Evolutionary conservation across 148 eudicot genomes (phyloP), one percentile per base, ranked within the genome.

Genomic region (Fallopia convolvulus): DNA sequence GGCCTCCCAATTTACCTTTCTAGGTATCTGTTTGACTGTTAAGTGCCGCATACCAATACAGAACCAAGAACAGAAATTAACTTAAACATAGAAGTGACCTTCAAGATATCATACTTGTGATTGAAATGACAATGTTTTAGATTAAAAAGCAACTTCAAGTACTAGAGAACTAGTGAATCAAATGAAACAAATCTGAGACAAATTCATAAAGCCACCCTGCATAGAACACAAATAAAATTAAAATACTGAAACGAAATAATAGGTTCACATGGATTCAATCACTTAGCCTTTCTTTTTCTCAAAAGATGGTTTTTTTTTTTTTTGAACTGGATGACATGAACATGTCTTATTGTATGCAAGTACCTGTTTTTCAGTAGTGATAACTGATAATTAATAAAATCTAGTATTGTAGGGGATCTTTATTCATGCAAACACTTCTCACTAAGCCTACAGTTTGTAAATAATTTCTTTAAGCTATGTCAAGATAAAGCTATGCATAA

Each of bases 11-110:
- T 86, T 81, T 61, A 92, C 86, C 80, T 82, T 85, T 86, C 84
- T 95, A 56, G 99, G 99, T 68, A 95, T 86, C 86, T 87, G 99
- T 94, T 75, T 79, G 91, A 85, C 76, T 81, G 91, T 83, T 78
- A 92, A 90, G 97, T 78, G 77, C 68, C 68, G 81, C 81, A 71
- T 70, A 73, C 80, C 65, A 55, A 61, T 61, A 74, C 1, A 6
- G 32, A 68, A 36, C 44, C 30, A 46, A 21, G 58, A 11, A 18
- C 26, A 72, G 42, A 11, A 9, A 39, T 68, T 32, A 44, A 21
- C n/a, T 20, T 7, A 72, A 58, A 58, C 15, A 63, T 30, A 30
- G 12, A 18, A 3, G 5, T 30, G 14, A 10, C 40, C 39, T 63
- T 63, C 70, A 30, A 63, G 40, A 63, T 63, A 63, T 12, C 70